These are phyloP conservation scores for Hagleromyces aurorensis DNA, from an alignment of 805 yeast genomes.

Conservation along the genomic window DNA sequence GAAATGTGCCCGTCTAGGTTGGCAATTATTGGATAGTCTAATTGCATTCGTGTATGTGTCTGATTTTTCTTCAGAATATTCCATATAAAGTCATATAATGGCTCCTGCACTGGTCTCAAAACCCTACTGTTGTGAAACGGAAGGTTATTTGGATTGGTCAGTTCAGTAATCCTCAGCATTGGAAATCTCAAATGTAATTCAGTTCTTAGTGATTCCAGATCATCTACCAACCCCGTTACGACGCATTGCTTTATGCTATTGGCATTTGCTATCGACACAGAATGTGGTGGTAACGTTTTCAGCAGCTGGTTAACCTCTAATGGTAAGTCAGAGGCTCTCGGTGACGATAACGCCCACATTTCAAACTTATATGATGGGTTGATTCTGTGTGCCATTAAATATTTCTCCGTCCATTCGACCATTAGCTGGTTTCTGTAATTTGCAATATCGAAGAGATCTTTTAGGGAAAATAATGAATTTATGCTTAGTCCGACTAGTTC, in stretches of 20 bases:
- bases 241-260: constrained; percentile 29
- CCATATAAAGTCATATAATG: constrained; percentile 30
- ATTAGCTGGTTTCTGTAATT: constrained; percentile 28
- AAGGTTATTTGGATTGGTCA: constrained; percentile 27
- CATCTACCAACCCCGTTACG: constrained; percentile 26
- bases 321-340: constrained; percentile 22
- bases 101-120: constrained; percentile 26
- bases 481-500: constrained; percentile 28
- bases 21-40: constrained; percentile 26
- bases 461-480: constrained; percentile 20
- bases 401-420: constrained; percentile 26
- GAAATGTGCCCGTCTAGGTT: constrained; percentile 27
- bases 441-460: constrained; percentile 28
- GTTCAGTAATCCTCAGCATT: constrained; percentile 21
- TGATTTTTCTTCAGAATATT: constrained; percentile 24
- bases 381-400: constrained; percentile 20
- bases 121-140: constrained; percentile 31
- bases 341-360: constrained; percentile 30
- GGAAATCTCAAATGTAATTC: constrained; percentile 19
- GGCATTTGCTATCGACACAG: constrained; percentile 27
- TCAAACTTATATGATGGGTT: constrained; percentile 21
- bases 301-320: constrained; percentile 16
- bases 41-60: constrained; percentile 17
- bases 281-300: constrained; percentile 12
- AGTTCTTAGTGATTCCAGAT: constrained; percentile 20